phyloP scores from a whole-genome alignment of 192 early-diverging fungal species.

The Bifiguratus adelaidae region DNA sequence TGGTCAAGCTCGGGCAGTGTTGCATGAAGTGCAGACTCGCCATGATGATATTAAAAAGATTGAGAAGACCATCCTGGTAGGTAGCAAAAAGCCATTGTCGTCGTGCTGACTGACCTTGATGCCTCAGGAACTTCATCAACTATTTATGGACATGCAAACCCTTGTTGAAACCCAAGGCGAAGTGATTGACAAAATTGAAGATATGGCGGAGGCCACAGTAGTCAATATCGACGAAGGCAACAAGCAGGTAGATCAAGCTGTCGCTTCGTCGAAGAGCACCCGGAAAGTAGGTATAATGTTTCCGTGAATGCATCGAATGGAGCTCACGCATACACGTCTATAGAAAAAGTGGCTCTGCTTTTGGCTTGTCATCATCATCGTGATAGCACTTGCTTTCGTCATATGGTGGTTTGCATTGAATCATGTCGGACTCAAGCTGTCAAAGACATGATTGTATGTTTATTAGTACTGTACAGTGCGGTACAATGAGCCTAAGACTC shows the following conservation, averaged over 20 bases:
- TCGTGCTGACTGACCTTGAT: too few relatives aligned
- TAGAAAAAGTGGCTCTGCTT: slow-evolving; percentile 32
- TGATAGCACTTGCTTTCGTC: slow-evolving; percentile 19
- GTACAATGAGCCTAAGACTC: too few relatives aligned
- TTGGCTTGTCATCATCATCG: slow-evolving; percentile 13
- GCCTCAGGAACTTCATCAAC: slow-evolving; percentile 72
- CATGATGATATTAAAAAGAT: slow-evolving; percentile 84
- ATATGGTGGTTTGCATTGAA: slow-evolving; percentile 27
- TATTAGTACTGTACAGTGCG: too few relatives aligned
- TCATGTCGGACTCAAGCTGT: slow-evolving; percentile 3
- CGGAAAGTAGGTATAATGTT: slow-evolving; percentile 16
- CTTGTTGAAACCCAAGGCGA: slow-evolving; percentile 69
- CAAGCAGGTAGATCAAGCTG: slow-evolving; percentile 50
- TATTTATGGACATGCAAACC: slow-evolving; percentile 85
- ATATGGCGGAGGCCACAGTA: slow-evolving; percentile 45
- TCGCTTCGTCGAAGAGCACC: slow-evolving; percentile 22
- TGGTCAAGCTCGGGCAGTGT: slow-evolving; percentile 64
- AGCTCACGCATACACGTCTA: too few relatives aligned
- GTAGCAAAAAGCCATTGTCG: too few relatives aligned
- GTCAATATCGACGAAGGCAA: slow-evolving; percentile 55
- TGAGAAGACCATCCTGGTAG: slow-evolving; percentile 75
- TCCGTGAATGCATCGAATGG: too few relatives aligned
- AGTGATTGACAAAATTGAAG: slow-evolving; percentile 59
- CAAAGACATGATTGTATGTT: too few relatives aligned
- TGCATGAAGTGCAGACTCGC: slow-evolving; percentile 73